Conservation (phyloP, 768 basidiomycete genomes). For the Leccinum truebloodii region DNA sequence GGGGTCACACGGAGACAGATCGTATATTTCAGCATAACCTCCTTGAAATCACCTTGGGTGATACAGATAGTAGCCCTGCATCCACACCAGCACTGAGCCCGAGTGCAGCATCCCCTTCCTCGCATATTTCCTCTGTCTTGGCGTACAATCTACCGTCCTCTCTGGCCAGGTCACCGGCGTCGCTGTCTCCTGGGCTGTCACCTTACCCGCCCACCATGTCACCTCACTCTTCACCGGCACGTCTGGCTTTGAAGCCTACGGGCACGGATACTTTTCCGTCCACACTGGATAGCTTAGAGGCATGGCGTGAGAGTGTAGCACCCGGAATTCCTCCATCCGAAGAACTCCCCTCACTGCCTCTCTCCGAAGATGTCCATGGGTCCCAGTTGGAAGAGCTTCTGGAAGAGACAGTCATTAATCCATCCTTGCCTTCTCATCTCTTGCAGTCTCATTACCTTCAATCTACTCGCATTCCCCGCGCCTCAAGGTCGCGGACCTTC, state of each 20-base stretch:
- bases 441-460: constrained; percentile 1
- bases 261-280: constrained; percentile 36
- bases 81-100: constrained; percentile 28
- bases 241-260: constrained; percentile 25
- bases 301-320: constrained; percentile 30
- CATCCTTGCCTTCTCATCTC: constrained; percentile 12
- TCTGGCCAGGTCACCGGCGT: constrained; percentile 16
- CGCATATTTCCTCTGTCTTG: constrained; percentile 18
- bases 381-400: constrained; percentile 9
- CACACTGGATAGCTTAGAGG: constrained; percentile 28
- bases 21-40: constrained; percentile 30
- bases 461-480: background rate
- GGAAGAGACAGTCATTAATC: constrained; percentile 7
- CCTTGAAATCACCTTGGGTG: constrained; percentile 12
- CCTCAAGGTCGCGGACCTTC: constrained; percentile 19
- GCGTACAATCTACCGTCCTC: constrained; percentile 17
- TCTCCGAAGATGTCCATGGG: constrained; percentile 13
- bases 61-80: constrained; percentile 22
- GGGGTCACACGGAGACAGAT: constrained; percentile 34
- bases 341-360: constrained; percentile 11
- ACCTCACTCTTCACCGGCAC: constrained; percentile 12
- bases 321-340: constrained; percentile 21
- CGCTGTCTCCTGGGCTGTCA: constrained; percentile 17
- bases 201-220: constrained; percentile 16
- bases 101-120: constrained; percentile 23